These are phyloP conservation scores for Trichomonas vaginalis DNA, from an alignment of 208 protist genomes.

Conservation along the genomic window DNA sequence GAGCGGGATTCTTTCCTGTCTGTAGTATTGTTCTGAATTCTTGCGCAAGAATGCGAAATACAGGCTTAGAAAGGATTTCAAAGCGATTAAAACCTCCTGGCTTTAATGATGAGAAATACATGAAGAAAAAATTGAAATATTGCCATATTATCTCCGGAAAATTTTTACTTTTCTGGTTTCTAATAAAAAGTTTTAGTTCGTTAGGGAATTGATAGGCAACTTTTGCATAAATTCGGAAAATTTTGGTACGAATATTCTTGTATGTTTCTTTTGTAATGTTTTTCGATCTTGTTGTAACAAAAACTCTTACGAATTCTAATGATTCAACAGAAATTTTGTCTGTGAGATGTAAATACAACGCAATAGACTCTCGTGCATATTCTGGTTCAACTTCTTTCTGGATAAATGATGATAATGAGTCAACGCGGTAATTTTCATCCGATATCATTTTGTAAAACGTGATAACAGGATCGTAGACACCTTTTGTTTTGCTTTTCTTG, in stretches of 20 bases:
- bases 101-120: neutral
- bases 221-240: neutral
- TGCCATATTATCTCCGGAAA: neutral
- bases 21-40: neutral
- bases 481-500: neutral
- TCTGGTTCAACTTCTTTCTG: neutral
- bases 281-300: neutral
- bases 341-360: neutral
- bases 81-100: neutral
- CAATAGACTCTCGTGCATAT: neutral
- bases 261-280: neutral
- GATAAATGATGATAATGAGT: neutral
- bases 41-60: neutral
- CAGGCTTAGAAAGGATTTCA: neutral
- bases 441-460: neutral
- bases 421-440: neutral
- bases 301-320: neutral
- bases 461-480: neutral
- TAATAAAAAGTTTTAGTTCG: neutral
- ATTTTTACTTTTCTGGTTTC: neutral
- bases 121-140: neutral
- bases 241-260: neutral
- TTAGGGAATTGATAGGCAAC: neutral
- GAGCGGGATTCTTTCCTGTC: neutral
- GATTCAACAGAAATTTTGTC: neutral